Evolutionary conservation across 2,329 filamentous ascomycete species (phyloP).

Genomic region (Tolypocladium ovalisporum): DNA sequence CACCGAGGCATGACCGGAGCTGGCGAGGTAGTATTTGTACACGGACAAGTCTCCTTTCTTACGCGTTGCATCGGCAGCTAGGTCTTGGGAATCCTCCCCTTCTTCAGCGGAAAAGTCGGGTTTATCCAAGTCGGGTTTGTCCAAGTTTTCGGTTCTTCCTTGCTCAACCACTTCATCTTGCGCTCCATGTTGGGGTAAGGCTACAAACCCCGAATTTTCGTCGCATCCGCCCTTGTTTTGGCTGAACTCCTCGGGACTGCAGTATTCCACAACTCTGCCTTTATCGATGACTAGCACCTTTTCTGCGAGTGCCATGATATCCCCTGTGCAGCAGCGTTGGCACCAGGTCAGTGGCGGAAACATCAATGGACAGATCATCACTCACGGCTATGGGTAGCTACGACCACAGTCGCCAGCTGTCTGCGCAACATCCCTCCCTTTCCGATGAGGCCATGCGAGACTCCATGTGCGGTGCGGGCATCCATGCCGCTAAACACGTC

Average conservation of each 20-base stretch:
- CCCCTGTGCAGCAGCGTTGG: neutral
- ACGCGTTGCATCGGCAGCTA: neutral
- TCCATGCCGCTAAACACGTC: neutral
- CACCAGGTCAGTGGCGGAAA: neutral
- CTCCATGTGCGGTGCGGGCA: neutral
- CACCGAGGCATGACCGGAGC: neutral
- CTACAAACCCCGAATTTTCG: neutral
- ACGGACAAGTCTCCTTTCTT: neutral
- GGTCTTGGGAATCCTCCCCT: neutral
- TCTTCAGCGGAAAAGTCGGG: neutral
- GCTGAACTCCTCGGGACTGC: neutral
- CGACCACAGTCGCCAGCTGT: neutral
- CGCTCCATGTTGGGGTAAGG: neutral
- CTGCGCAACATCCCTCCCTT: neutral
- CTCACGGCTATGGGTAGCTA: neutral
- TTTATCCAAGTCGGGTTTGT: neutral
- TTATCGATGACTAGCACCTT: neutral
- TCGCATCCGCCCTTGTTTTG: neutral
- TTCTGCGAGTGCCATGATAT: neutral
- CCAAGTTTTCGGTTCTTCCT: neutral
- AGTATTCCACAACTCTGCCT: neutral
- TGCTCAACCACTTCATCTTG: neutral
- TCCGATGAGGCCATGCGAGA: neutral
- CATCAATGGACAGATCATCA: neutral
- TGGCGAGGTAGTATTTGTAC: neutral